Evolutionary conservation across 495 filamentous ascomycete species (phyloP).

Genomic region (Darksidea phi): DNA sequence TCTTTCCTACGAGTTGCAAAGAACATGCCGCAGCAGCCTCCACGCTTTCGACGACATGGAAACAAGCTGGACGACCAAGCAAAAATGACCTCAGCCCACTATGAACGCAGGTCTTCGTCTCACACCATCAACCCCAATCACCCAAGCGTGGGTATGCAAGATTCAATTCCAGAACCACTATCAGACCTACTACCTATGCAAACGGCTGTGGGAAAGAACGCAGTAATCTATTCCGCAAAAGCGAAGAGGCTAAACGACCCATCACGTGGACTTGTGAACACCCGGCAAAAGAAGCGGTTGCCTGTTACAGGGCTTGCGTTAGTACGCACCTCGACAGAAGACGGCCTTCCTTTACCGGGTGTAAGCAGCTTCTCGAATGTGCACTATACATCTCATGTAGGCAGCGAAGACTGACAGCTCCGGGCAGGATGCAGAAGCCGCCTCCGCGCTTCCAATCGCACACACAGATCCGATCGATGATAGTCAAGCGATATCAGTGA

Average conservation of each 20-base stretch:
- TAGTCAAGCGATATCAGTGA: slow-evolving; percentile 1
- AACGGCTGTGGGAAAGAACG: background rate
- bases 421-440: background rate
- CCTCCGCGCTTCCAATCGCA: background rate
- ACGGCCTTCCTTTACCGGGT: slow-evolving; percentile 21
- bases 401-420: background rate
- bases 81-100: too few species aligned
- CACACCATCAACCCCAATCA: background rate
- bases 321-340: slow-evolving; percentile 17
- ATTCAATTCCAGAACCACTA: background rate
- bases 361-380: slow-evolving; percentile 6
- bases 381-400: background rate
- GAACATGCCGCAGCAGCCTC: slow-evolving; percentile 10
- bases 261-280: background rate
- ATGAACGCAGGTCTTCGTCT: too few species aligned
- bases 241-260: background rate
- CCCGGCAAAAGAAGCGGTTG: slow-evolving; percentile 12
- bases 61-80: too few species aligned
- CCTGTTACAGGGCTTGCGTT: slow-evolving; percentile 26
- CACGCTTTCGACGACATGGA: slow-evolving; percentile 16
- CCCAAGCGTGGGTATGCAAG: background rate
- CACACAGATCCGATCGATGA: slow-evolving; percentile 28
- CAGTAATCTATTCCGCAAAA: slow-evolving; percentile 2
- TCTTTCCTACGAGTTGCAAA: slow-evolving; percentile 13
- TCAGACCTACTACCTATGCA: background rate